Conservation (phyloP, 805 yeast genomes). For the Saturnispora quitensis region DNA sequence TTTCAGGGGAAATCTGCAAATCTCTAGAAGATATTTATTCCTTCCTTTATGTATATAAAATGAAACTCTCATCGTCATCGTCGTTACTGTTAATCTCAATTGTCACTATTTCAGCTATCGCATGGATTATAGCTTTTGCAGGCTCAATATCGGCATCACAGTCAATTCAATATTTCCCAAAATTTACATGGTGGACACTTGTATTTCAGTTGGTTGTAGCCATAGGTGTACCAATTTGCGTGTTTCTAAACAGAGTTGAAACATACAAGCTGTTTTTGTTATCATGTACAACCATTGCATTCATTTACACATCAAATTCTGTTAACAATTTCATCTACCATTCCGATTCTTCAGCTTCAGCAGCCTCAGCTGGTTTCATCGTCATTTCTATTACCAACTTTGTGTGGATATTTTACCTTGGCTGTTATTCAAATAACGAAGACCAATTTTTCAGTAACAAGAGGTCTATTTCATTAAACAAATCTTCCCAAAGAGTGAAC, state of each 20-base stretch:
- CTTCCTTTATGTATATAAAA: background rate
- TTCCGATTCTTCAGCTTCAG: constrained; percentile 54
- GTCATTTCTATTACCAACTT: constrained; percentile 72
- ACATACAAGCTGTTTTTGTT: constrained; percentile 54
- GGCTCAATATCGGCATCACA: constrained; percentile 63
- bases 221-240: constrained; percentile 40
- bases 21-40: background rate
- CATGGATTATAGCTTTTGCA: constrained; percentile 85
- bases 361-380: constrained; percentile 90
- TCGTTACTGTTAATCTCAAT: background rate
- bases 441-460: constrained; percentile 4
- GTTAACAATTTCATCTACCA: constrained; percentile 73
- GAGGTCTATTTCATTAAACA: constrained; percentile 16
- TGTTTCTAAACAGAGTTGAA: constrained; percentile 54
- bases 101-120: constrained; percentile 28
- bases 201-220: constrained; percentile 66
- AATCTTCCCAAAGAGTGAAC: background rate
- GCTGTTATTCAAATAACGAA: constrained; percentile 48
- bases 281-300: constrained; percentile 57
- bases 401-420: constrained; percentile 82
- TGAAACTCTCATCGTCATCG: background rate
- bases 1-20: background rate
- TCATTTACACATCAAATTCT: constrained; percentile 77
- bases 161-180: constrained; percentile 45
- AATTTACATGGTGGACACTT: constrained; percentile 94